phyloP scores from a whole-genome alignment of 495 filamentous ascomycete species.

The Xanthoparmelia taractica region DNA sequence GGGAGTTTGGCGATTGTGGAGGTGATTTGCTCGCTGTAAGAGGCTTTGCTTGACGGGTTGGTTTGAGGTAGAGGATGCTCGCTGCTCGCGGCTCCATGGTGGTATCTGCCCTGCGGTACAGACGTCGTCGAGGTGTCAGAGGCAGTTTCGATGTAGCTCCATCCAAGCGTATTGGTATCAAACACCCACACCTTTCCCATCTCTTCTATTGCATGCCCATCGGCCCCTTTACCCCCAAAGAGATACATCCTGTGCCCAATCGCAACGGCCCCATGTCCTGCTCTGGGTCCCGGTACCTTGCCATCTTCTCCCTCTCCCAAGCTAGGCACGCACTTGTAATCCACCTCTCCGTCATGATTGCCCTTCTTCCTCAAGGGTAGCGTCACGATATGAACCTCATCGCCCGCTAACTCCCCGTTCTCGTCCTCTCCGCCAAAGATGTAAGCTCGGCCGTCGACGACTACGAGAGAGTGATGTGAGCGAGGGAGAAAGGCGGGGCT shows the following conservation, averaged over 20 bases:
- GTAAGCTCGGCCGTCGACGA: constrained; percentile 41
- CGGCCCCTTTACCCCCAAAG: constrained; percentile 38
- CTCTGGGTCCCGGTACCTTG: constrained; percentile 33
- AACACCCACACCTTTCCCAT: constrained; percentile 42
- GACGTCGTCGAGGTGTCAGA: constrained; percentile 5
- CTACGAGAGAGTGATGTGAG: constrained; percentile 41
- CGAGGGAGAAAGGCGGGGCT: constrained; percentile 36
- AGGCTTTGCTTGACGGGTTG: constrained; percentile 11
- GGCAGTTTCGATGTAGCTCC: constrained; percentile 23
- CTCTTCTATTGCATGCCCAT: constrained; percentile 35
- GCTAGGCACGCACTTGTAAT: constrained; percentile 35
- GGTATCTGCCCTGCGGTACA: constrained; percentile 16
- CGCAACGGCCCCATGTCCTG: constrained; percentile 38
- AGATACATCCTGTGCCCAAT: constrained; percentile 35
- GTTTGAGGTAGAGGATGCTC: constrained; percentile 20
- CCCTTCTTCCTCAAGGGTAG: constrained; percentile 29
- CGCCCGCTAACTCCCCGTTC: constrained; percentile 35
- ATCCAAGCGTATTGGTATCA: constrained; percentile 35
- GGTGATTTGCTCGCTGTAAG: constrained; percentile 22
- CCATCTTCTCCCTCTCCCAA: constrained; percentile 25
- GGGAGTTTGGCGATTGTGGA: constrained; percentile 24
- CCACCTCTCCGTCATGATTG: constrained; percentile 25
- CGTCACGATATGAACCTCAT: constrained; percentile 40
- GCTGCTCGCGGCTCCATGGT: constrained; percentile 17
- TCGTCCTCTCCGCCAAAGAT: constrained; percentile 44